Conservation (phyloP, 306 rosid species). For the Vigna hirtella region DNA sequence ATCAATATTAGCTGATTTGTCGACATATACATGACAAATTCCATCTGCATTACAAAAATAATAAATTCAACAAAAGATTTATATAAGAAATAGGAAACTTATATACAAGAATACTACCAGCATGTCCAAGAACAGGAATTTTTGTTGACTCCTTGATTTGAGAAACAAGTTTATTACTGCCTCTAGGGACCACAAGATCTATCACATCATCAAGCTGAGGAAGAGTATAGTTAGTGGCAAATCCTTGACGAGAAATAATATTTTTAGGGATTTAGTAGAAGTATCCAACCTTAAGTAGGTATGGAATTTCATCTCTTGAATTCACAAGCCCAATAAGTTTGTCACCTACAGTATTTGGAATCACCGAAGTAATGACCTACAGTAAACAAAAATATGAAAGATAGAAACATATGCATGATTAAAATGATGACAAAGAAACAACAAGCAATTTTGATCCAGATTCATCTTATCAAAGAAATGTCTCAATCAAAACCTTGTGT, state of each 20-base stretch:
- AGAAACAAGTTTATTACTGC: conserved; percentile 89
- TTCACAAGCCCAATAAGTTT: conserved; percentile 89
- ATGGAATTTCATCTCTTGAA: conserved; percentile 88
- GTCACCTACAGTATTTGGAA: conserved; percentile 71
- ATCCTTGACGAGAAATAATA: conserved; percentile 30
- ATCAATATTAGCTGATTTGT: conserved; percentile 75
- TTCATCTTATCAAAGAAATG: conserved; percentile 25
- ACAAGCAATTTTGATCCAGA: conserved; percentile 3
- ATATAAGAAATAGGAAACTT: conserved; percentile 22
- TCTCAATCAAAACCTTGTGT: conserved; percentile 70
- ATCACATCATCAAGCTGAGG: conserved; percentile 90
- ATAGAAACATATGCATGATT: conserved; percentile 1
- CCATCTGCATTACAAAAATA: conserved; percentile 68
- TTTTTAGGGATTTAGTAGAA: conserved; percentile 13
- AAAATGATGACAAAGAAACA: conserved; percentile 5
- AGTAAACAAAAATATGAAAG: conserved; percentile 37
- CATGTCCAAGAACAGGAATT: conserved; percentile 95
- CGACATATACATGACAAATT: conserved; percentile 83
- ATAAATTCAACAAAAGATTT: conserved; percentile 27
- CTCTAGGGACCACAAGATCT: conserved; percentile 96
- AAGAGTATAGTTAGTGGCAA: conserved; percentile 45
- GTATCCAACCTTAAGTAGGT: conserved; percentile 79
- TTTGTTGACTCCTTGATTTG: conserved; percentile 87
- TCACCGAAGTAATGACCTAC: conserved; percentile 78
- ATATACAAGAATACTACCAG: conserved; percentile 60